Evolutionary conservation across 2,329 filamentous ascomycete species (phyloP), one percentile per base, ranked within the genome.

Genomic region (Thielaviopsis euricoi): DNA sequence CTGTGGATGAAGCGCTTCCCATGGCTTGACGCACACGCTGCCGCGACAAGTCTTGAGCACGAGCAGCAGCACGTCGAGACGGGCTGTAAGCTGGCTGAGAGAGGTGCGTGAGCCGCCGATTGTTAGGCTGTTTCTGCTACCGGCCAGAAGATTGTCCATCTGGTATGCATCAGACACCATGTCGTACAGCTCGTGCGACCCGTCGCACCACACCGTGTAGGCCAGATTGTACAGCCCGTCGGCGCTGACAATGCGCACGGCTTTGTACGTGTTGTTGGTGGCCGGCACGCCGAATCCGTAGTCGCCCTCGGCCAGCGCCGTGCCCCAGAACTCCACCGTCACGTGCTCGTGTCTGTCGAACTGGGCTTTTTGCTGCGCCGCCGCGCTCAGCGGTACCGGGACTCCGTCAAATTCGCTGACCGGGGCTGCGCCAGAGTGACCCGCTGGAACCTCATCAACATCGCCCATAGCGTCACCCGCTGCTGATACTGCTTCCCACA

Each of bases 11-110:
- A 83, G 69, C 1, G 73, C 71, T 5, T 67, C 64, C 80, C 80
- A 84, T 0, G 81, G 80, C 33, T 72, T 67, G 4, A 73, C 67
- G 64, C 80, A 83, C 0, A 72, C 71, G 2, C 67, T 62, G 2
- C 71, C 76, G 64, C 77, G 75, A 69, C 80, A 83, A 1, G 77
- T 77, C 68, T 83, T 83, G 52, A 80, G 71, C 1, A 82, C 77
- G 53, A 83, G 70, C 12, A 83, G 69, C 0, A 83, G 71, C 1
- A 79, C 71, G 62, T 83, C 79, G 0, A 84, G 71, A 5, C 78
- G 73, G n/a, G 70, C 65, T n/a, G 75, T 63, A 1, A 80, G 68
- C 57, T 73, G 71, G 9, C 66, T 55, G 0, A 74, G 62, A 17
- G 69, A 64, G 12, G 67, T 63, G 5, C 68, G 69, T 6, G 71